Evolutionary conservation across 2,329 filamentous ascomycete species (phyloP).

Genomic region (Cladosporium sp.): DNA sequence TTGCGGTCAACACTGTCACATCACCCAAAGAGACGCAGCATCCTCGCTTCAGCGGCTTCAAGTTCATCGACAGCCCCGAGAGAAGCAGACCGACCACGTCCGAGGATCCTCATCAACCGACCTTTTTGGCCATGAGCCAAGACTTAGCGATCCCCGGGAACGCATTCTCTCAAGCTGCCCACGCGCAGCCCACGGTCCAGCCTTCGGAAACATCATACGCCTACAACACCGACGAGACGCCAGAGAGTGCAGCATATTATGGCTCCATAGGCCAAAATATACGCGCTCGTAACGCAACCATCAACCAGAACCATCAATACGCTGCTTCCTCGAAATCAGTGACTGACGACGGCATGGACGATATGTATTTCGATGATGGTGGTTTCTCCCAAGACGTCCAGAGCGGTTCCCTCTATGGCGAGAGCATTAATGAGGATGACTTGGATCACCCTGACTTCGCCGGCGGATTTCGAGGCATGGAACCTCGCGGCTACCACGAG

Average conservation of each 20-base stretch:
- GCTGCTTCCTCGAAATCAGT: not conserved
- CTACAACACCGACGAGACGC: constrained; percentile 6
- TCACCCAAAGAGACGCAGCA: not conserved
- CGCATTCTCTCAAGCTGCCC: not conserved
- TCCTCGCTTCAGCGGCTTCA: constrained; percentile 18
- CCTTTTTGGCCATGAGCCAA: not conserved
- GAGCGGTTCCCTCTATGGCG: constrained; percentile 3
- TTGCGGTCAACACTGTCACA: not conserved
- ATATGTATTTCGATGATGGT: constrained; percentile 37
- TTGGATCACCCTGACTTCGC: constrained; percentile 27
- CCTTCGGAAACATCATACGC: constrained; percentile 3
- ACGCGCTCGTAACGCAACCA: constrained; percentile 9
- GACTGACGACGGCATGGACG: constrained; percentile 10
- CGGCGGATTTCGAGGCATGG: constrained; percentile 9
- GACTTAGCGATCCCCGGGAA: not conserved
- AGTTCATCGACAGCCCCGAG: constrained; percentile 17
- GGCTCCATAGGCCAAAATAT: constrained; percentile 16
- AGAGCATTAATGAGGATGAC: constrained; percentile 33
- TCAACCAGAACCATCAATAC: constrained; percentile 16
- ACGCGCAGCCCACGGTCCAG: not conserved
- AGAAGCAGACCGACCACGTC: constrained; percentile 14
- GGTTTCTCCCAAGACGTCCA: constrained; percentile 20
- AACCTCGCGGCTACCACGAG: constrained; percentile 11
- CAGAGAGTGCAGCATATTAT: constrained; percentile 16
- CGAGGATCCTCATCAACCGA: not conserved